Evolutionary conservation across 192 early-diverging fungal genomes (phyloP), one percentile per base, ranked within the genome.

Genomic region (Coemansia sp.): DNA sequence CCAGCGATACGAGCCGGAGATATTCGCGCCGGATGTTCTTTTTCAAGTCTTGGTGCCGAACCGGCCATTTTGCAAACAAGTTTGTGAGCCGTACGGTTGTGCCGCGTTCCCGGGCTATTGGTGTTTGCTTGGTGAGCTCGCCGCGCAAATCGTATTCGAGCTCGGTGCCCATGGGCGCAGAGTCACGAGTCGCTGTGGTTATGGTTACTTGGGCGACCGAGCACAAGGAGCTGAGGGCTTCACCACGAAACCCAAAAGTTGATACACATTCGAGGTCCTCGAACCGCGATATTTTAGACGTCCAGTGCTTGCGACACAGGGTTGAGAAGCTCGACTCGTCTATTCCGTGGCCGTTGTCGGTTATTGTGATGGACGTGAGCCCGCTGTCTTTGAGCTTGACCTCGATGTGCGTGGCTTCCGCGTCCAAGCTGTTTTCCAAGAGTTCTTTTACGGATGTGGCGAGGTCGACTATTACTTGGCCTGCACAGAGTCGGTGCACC

Each of bases 201-300:
- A 94, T 83, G 0, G 84, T 75, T 1, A 94, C 65, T 0, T 53
- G 55, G 12, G 81, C 54, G 12, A 83, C 68, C 2, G 91, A 88
- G 58, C 94, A 95, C 0, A 99, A 70, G 0, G 95, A 94, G 60
- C 89, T 92, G 4, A 99, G 80, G 4, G 97, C 97, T 54, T 99
- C 95, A 0, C 94, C 94, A 27, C 91, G 82, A 69, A 98, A 98
- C 3, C 97, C 97, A 85, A 95, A 97, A 14, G 93, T 89, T 1
- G 51, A 22, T n/a, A 94, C 85, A 1, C 58, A n/a, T 14, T 84
- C 85, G 41, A 96, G 68, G 70, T 96, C 95, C 27, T 87, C 86
- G 66, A 95, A 98, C 1, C 59, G 63, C 15, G 56, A 61, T 19
- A 97, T 81, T 67, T 97, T 98, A 47, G 92, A 95, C 0, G 93